Evolutionary conservation across 805 yeast species (phyloP), one percentile per base, ranked within the genome.

Genomic region (Ogataea nakhonphanomensis): DNA sequence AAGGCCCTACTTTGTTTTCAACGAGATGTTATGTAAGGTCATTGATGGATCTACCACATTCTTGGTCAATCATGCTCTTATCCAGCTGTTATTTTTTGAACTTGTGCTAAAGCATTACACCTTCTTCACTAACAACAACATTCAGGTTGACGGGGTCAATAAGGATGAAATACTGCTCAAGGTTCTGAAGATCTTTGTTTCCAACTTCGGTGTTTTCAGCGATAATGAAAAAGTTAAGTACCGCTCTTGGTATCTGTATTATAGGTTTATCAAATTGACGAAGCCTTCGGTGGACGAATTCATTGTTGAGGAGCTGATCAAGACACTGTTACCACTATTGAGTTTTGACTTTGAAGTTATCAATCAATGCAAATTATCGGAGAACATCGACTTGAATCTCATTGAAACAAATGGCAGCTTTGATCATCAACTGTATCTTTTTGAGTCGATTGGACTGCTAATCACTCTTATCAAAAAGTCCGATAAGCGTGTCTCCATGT

Each of bases 241-340:
- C 41, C 79, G 97, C 59, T 74, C 95, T 30, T 93, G 98, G 96
- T 91, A 87, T 59, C 68, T 90, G 48, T 87, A 91, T 53, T 81
- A 81, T 55, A 76, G 95, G 59, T 85, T 90, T 54, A 73, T 89
- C 45, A 87, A 84, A 57, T 67, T 83, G 33, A 81, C 91, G 2
- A 83, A 80, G 55, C 88, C 89, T 26, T 66, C 74, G 35, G 64
- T 80, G 29, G 73, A 80, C 23, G 73, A 69, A 33, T 61, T 50
- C 41, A 63, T 69, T 41, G 69, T 76, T 54, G 81, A 74, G 29
- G 78, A 74, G 46, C 70, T 84, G 25, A 71, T 90, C 23, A 61
- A 72, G 35, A 73, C 74, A 46, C 69, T 90, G 33, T 70, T 83
- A 23, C 78, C 82, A 2, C 66, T 88, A 40, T 69, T 90, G 20